Evolutionary conservation across 768 basidiomycete species (phyloP).

Genomic region (Suillus cothurnatus): DNA sequence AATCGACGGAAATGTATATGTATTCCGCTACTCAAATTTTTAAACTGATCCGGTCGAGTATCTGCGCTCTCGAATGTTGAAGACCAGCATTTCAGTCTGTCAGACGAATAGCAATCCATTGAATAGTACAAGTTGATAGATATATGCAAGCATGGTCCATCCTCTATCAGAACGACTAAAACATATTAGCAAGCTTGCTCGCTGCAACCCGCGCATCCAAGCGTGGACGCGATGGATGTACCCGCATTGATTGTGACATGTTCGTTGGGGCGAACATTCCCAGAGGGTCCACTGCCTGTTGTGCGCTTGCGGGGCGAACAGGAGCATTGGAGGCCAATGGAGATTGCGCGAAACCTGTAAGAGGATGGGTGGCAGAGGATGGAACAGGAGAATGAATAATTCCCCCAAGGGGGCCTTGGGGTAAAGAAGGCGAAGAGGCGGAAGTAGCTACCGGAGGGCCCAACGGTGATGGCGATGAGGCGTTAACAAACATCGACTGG

Average conservation of each 20-base stretch:
- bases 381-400: conserved; percentile 12
- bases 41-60: neutral
- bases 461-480: conserved; percentile 38
- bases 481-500: conserved; percentile 77
- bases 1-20: neutral
- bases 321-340: conserved; percentile 8
- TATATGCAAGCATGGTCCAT: neutral
- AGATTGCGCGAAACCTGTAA: conserved; percentile 19
- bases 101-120: neutral
- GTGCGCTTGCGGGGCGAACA: conserved; percentile 23
- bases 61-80: neutral
- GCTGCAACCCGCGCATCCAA: conserved; percentile 87
- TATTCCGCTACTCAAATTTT: neutral
- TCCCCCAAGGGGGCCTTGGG: conserved; percentile 24
- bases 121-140: conserved; percentile 3
- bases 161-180: conserved; percentile 41
- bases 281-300: conserved; percentile 59
- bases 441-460: conserved; percentile 37
- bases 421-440: conserved; percentile 34
- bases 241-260: conserved; percentile 75
- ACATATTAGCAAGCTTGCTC: conserved; percentile 90
- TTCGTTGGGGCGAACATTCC: conserved; percentile 59
- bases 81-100: neutral
- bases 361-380: conserved; percentile 17
- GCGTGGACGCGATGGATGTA: conserved; percentile 69